phyloP scores from a whole-genome alignment of 73 alveolate genomes.

The Durusdinium trenchii region DNA sequence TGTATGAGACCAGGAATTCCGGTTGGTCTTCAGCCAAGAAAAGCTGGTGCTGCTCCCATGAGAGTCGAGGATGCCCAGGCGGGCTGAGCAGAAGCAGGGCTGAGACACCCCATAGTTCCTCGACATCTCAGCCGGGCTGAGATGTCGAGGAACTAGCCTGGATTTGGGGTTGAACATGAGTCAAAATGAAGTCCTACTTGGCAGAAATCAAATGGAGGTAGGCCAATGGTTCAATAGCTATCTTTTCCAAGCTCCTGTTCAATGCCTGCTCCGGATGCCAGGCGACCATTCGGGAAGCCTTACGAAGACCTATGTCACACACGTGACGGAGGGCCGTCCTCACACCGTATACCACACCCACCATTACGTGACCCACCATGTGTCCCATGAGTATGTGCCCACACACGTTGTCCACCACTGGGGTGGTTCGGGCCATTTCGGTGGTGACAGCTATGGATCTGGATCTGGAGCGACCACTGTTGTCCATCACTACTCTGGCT shows the following conservation, averaged over 20 bases:
- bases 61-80: slow-evolving; percentile 43
- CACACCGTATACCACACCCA: neutral
- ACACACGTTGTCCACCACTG: neutral
- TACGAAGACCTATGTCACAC: slow-evolving; percentile 47
- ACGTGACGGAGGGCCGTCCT: slow-evolving; percentile 1
- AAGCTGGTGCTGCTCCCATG: slow-evolving; percentile 24
- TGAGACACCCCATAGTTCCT: neutral
- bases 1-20: neutral
- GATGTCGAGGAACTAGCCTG: neutral
- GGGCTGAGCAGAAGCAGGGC: neutral
- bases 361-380: neutral
- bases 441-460: too few species aligned
- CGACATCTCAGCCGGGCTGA: neutral
- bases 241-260: neutral
- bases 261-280: neutral
- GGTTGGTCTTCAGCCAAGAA: slow-evolving; percentile 44
- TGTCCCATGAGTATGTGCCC: neutral
- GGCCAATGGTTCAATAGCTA: neutral
- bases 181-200: neutral
- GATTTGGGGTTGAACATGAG: neutral
- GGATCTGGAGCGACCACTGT: too few species aligned
- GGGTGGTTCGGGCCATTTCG: neutral
- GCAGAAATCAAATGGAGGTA: neutral
- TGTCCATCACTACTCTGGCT: neutral
- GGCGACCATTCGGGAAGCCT: slow-evolving; percentile 40